These are phyloP conservation scores for Phytophthora rubi DNA, from an alignment of 352 stramenopile genomes.

Conservation along the genomic window DNA sequence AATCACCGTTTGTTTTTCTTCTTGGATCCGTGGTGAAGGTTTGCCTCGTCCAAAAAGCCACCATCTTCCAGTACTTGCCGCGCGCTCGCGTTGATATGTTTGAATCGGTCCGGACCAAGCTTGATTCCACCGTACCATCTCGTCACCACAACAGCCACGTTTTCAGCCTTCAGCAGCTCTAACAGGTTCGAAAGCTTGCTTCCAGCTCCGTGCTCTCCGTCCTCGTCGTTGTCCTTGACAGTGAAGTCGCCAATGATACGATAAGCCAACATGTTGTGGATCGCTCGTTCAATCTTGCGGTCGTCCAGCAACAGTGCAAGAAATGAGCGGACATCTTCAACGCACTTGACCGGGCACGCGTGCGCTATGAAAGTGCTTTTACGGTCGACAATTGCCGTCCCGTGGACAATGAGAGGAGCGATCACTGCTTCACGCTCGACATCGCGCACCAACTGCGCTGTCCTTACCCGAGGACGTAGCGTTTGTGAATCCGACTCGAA, in stretches of 20 bases:
- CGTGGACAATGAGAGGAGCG: conserved; percentile 74
- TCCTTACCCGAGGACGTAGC: conserved; percentile 67
- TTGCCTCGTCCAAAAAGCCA: conserved; percentile 50
- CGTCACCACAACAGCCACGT: conserved; percentile 85
- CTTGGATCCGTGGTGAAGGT: conserved; percentile 43
- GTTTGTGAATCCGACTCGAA: conserved; percentile 68
- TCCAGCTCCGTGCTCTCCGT: conserved; percentile 82
- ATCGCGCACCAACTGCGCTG: conserved; percentile 63
- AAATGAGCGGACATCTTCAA: conserved; percentile 84
- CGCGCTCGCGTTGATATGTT: conserved; percentile 81
- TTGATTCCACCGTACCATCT: conserved; percentile 87
- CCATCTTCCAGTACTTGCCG: conserved; percentile 79
- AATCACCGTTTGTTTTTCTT: conserved; percentile 61
- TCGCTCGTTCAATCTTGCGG: conserved; percentile 82
- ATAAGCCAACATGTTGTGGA: conserved; percentile 92
- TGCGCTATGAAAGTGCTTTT: conserved; percentile 89
- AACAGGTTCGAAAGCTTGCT: conserved; percentile 85
- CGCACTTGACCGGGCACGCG: conserved; percentile 60
- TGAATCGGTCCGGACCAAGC: conserved; percentile 87
- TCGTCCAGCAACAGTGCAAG: conserved; percentile 80
- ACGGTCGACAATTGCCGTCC: conserved; percentile 69
- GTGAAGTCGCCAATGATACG: conserved; percentile 74
- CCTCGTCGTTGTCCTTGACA: conserved; percentile 89
- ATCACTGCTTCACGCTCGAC: conserved; percentile 56
- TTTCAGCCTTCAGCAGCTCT: conserved; percentile 80